Base-by-base conservation (phyloP, 2,329 filamentous ascomycete genomes). In the Fusarium odoratissimum region DNA sequence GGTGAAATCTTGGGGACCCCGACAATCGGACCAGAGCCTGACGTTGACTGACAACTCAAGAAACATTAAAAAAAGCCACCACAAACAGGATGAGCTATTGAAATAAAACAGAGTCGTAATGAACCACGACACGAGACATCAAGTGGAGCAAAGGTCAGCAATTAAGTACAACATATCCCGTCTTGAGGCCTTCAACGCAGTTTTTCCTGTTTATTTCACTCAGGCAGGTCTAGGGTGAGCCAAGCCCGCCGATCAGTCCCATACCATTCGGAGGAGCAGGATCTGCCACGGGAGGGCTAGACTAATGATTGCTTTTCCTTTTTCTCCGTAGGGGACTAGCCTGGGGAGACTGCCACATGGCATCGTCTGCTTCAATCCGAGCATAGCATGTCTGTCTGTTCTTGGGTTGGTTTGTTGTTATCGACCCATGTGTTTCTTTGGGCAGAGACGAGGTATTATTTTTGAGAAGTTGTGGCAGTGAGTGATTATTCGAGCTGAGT, bases 311-410 rank as follows among this genome's bases (percentile, higher is more conserved):
- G 49, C 49, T 52, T 69, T 69, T 54, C 23, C 19, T 59, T 52
- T 46, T 35, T 35, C 46, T 59, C 45, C 45, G 28, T 40, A 44
- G 21, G 17, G 55, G 44, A 25, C 40, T 61, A 58, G 58, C n/a
- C 40, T 45, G 40, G 52, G 35, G 40, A 64, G 68, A 64, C 69
- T 69, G 71, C 69, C 72, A 74, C 71, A 74, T 74, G 72, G 72
- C 72, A 72, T 55, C 68, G 63, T 72, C 59, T 73, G 62, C 56
- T 73, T 67, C 28, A 60, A 64, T 44, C 69, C 60, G 31, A 33
- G 45, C 42, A 35, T 11, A 35, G 35, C 16, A 14, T 35, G 41
- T 42, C 38, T n/a, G 40, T 30, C 38, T 55, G 21, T 28, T 49
- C 37, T 44, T 40, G 44, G 40, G 48, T 49, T 51, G 40, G 64